phyloP scores from a whole-genome alignment of 495 filamentous ascomycete species.

The Tuber magnatum region DNA sequence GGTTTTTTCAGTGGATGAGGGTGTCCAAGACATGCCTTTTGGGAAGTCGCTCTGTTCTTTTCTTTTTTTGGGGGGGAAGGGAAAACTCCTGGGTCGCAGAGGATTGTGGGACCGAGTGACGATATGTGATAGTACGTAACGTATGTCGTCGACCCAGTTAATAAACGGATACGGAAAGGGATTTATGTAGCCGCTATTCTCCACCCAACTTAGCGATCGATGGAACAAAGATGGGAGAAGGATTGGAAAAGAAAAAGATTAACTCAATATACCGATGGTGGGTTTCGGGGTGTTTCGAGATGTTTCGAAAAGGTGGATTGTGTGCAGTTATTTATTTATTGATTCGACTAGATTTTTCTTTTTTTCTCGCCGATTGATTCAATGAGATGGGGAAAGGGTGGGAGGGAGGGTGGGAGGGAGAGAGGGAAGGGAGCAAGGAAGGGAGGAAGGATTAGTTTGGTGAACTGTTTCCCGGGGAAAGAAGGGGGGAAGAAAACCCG shows the following conservation, averaged over 20 bases:
- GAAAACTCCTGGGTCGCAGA: neutral
- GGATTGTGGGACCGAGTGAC: neutral
- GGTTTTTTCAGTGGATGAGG: neutral
- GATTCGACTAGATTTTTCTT: neutral
- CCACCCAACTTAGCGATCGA: neutral
- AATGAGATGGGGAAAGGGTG: neutral
- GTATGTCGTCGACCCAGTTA: neutral
- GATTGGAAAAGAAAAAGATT: neutral
- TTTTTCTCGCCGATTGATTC: neutral
- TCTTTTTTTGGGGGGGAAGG: neutral
- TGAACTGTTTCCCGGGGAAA: neutral
- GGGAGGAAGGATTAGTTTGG: neutral
- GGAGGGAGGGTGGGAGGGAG: neutral
- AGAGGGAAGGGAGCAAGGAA: neutral
- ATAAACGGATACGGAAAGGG: neutral
- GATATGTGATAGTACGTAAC: neutral
- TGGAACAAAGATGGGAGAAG: neutral
- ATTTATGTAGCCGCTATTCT: neutral
- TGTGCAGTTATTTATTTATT: constrained; percentile 2
- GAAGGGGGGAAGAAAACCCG: neutral
- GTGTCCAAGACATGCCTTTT: constrained; percentile 2
- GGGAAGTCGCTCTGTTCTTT: neutral
- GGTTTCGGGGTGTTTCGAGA: neutral
- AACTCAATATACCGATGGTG: neutral
- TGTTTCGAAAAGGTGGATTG: neutral